A percentile compares a stretch with the other conserved stretches of the same genome.
These are phyloP conservation scores for Vigna nakashimae DNA, from an alignment of 306 rosid species.

Conservation along the genomic window DNA sequence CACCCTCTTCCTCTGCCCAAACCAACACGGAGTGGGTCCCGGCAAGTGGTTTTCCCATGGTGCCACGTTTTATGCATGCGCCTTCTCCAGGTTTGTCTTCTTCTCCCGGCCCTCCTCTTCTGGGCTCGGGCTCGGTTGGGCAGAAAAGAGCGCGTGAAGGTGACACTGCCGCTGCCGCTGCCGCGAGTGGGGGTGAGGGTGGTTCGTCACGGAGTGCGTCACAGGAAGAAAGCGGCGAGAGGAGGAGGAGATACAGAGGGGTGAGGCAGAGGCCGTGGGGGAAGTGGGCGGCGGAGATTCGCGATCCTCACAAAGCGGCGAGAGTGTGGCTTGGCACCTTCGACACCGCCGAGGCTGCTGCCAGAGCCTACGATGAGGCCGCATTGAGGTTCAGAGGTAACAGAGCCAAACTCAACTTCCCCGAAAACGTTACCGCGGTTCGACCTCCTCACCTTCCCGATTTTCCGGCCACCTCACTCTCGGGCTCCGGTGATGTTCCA, in stretches of 20 bases:
- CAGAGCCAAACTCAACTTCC: conserved; percentile 96
- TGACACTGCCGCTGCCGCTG: neutral
- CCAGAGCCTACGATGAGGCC: conserved; percentile 92
- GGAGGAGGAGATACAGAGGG: conserved; percentile 82
- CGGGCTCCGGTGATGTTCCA: conserved; percentile 1
- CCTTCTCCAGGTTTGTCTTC: conserved; percentile 42
- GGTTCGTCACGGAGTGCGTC: conserved; percentile 27
- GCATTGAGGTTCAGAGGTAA: conserved; percentile 91
- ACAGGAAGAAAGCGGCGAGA: conserved; percentile 64
- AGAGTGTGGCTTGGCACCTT: conserved; percentile 98
- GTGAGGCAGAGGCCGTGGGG: conserved; percentile 99
- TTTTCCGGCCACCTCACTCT: neutral
- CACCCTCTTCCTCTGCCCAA: conserved; percentile 45
- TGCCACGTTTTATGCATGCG: conserved; percentile 47
- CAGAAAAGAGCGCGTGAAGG: conserved; percentile 79
- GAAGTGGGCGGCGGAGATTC: conserved; percentile 98
- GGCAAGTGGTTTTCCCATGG: conserved; percentile 40
- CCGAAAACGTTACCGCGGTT: conserved; percentile 62
- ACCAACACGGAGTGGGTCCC: conserved; percentile 48
- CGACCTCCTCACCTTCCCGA: conserved; percentile 43
- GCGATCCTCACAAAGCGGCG: conserved; percentile 95
- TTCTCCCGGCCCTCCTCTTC: conserved; percentile 41
- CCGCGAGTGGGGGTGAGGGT: neutral
- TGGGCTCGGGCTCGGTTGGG: conserved; percentile 51
- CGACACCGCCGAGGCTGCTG: conserved; percentile 96